Evolutionary conservation across 768 basidiomycete species (phyloP), one percentile per base, ranked within the genome.

Genomic region (Lyophyllum atratum): DNA sequence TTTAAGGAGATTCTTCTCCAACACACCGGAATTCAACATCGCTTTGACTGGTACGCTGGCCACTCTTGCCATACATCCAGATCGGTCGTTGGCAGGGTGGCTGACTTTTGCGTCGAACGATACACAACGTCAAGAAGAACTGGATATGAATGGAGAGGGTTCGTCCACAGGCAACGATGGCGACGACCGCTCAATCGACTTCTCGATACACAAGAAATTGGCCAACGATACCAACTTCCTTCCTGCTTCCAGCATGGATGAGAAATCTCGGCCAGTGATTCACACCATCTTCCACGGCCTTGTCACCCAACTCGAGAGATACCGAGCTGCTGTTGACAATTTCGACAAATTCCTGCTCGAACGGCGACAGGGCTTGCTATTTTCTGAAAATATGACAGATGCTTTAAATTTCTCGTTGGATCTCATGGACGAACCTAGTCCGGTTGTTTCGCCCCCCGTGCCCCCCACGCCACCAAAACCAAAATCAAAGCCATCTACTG

Each of bases 361-460:
- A 72, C 83, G 96, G 33, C 83, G 96, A 17, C 90, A 89, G 66
- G 95, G 95, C 1, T 78, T 98, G 9, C 73, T 96, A 17, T 97
- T 96, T 71, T 89, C 90, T 3, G 95, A 97, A 73, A 95, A 95
- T 68, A 75, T 97, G 33, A 90, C 87, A 7, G 96, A 98, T 64
- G 95, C 95, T 3, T 76, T 98, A 56, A 89, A 81, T 44, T 75
- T 93, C 45, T 81, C 78, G 14, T 74, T 94, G 53, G 89, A 94
- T 55, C 70, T 90, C 22, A 75, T 79, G 2, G 77, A 82, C 17
- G 81, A 84, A 51, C 69, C 77, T 12, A 69, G 60, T 57, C 61
- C 62, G 39, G 59, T 66, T 34, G 58, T 65, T 40, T 59, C 65
- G 24, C 54, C 65, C n/a, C 54, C 72, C 12, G 73, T 74, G 45